Percentiles rank a stretch among this genome's conserved stretches.
Evolutionary conservation across 352 stramenopile genomes (phyloP).

Genomic region (Globisporangium alternatum): DNA sequence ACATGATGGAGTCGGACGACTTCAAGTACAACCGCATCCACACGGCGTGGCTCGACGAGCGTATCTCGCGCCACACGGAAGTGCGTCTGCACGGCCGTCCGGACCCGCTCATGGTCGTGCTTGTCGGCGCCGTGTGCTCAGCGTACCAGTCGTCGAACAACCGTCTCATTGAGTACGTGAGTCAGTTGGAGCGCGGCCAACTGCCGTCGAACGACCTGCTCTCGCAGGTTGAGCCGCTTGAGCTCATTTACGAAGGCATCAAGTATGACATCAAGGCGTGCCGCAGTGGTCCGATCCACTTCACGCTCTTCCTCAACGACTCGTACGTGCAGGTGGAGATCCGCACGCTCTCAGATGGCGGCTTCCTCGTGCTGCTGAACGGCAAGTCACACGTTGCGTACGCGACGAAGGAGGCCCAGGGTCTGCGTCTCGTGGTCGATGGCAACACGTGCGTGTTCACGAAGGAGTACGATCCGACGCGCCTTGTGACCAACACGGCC

Average conservation of each 20-base stretch:
- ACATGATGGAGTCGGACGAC: slow-evolving; percentile 98
- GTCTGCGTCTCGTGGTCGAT: slow-evolving; percentile 93
- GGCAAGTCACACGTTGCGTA: slow-evolving; percentile 98
- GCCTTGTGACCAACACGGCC: slow-evolving; percentile 96
- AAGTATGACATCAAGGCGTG: slow-evolving; percentile 97
- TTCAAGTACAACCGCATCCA: slow-evolving; percentile 99
- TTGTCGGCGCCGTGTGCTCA: slow-evolving; percentile 86
- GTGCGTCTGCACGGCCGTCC: slow-evolving; percentile 79
- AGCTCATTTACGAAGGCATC: slow-evolving; percentile 98
- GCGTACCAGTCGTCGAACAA: slow-evolving; percentile 78
- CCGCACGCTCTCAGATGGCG: slow-evolving; percentile 95
- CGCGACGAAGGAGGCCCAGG: slow-evolving; percentile 88
- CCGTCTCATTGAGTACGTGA: slow-evolving; percentile 76
- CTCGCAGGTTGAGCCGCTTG: slow-evolving; percentile 79
- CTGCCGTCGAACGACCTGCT: slow-evolving; percentile 90
- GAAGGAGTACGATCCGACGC: slow-evolving; percentile 99
- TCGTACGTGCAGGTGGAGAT: slow-evolving; percentile 93
- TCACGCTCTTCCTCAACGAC: slow-evolving; percentile 89
- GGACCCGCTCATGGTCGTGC: slow-evolving; percentile 83
- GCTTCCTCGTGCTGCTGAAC: slow-evolving; percentile 97
- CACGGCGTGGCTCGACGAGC: slow-evolving; percentile 98
- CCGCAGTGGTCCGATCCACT: slow-evolving; percentile 89
- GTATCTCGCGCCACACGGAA: slow-evolving; percentile 94
- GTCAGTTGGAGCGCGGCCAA: slow-evolving; percentile 88
- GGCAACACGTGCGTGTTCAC: slow-evolving; percentile 97